Percentiles rank a stretch among this genome's conserved stretches.
Evolutionary conservation across 2,329 filamentous ascomycete genomes (phyloP).

Genomic region (Leptodontidium sp.): DNA sequence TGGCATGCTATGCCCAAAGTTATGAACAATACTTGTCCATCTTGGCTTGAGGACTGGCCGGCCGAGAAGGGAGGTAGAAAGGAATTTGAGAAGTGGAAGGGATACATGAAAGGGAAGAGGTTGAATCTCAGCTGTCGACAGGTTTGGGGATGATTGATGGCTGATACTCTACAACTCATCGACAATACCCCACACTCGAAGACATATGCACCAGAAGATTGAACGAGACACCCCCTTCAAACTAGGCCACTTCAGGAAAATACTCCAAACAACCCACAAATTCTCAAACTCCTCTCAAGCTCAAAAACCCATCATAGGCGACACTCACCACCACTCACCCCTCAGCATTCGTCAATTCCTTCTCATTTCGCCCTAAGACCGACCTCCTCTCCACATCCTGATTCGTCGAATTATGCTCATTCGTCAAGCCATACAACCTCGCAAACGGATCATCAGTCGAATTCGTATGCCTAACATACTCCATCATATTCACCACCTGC

Average conservation of each 20-base stretch:
- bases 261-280: neutral
- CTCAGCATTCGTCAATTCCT: neutral
- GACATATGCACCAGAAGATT: neutral
- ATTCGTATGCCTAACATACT: constrained; percentile 19
- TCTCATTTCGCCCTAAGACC: neutral
- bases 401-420: constrained; percentile 11
- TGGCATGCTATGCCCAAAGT: constrained; percentile 97
- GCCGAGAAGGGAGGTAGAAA: constrained; percentile 46
- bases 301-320: neutral
- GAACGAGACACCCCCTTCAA: neutral
- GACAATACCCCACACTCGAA: neutral
- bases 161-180: neutral
- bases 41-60: constrained; percentile 80
- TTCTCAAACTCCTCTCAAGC: neutral
- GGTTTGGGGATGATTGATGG: constrained; percentile 61
- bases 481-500: constrained; percentile 16
- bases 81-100: constrained; percentile 70
- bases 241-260: neutral
- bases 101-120: constrained; percentile 88
- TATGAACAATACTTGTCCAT: constrained; percentile 79
- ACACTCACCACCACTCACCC: neutral
- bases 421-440: constrained; percentile 19
- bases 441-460: constrained; percentile 30
- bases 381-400: neutral
- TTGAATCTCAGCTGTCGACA: constrained; percentile 96